Conservation (phyloP, 805 yeast species). For the Komagataella populi region DNA sequence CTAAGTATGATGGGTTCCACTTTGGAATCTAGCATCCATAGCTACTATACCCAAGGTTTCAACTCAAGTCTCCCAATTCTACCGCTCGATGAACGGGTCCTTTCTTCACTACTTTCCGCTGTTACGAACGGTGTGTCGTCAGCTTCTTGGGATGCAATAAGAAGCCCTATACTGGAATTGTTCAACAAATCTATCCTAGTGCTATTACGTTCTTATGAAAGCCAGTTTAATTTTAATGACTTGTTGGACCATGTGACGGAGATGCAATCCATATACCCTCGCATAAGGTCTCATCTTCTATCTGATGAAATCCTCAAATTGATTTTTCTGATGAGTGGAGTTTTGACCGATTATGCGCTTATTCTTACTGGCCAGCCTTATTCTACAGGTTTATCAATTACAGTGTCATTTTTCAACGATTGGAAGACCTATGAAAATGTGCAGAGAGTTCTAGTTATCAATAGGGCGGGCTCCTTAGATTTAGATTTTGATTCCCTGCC, state of each 20-base stretch:
- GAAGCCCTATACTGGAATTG: conserved; percentile 19
- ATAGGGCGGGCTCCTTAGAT: background rate
- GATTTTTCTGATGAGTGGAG: conserved; percentile 23
- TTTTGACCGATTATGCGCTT: conserved; percentile 39
- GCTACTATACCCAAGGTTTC: conserved; percentile 26
- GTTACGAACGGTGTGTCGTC: conserved; percentile 14
- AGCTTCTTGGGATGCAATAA: conserved; percentile 6
- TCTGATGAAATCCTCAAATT: conserved; percentile 12
- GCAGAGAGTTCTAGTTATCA: conserved; percentile 4
- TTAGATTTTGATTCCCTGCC: conserved; percentile 1
- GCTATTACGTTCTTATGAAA: background rate
- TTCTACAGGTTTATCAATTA: conserved; percentile 40
- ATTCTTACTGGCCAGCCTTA: conserved; percentile 46
- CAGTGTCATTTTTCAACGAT: conserved; percentile 44
- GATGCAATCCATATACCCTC: background rate
- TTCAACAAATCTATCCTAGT: conserved; percentile 15
- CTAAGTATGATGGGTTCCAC: conserved; percentile 9
- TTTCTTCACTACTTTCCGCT: conserved; percentile 12
- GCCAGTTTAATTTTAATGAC: conserved; percentile 15
- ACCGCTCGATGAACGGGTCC: conserved; percentile 18
- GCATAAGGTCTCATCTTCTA: background rate
- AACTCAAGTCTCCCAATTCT: conserved; percentile 33
- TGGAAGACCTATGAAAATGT: conserved; percentile 32
- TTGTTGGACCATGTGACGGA: conserved; percentile 5
- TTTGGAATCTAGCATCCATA: conserved; percentile 21